Base-by-base conservation (phyloP, 371 early-diverging fungal genomes). In the Mucor irregularis region DNA sequence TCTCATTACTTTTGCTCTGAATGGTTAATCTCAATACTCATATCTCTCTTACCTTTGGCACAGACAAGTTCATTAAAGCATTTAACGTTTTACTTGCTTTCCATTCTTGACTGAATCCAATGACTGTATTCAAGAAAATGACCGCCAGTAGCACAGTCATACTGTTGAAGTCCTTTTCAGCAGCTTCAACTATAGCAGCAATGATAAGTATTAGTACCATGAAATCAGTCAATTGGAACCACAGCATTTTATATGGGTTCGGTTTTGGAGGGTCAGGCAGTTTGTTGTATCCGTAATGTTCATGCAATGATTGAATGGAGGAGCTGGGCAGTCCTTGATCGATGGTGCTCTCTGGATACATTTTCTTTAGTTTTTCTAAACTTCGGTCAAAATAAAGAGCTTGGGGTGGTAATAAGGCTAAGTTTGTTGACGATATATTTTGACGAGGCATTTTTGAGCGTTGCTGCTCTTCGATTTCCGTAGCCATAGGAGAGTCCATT, bases 41-140 rank as follows among this genome's bases (percentile, higher is more conserved):
- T n/a, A n/a, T n/a, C n/a, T n/a, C n/a, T 35, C 73, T 77, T 14
- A 84, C 88, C 80, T 87, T 82, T 21, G 95, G 95, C 2, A 94
- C 93, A 24, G 87, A 78, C 58, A 96, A 76, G 47, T 90, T 86
- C 70, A 90, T 79, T 30, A 96, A 78, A 11, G 96, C 93, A 60
- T 94, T 93, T 71, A 96, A 73, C 2, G 96, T 93, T 61, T 90
- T 86, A 65, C 91, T 91, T 5, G 96, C 94, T 55, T 90, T 88
- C 78, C 85, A 92, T 63, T 96, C 96, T 69, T 96, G 96, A 50
- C 82, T 80, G 57, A 94, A 93, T 0, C 96, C 96, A 50, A 96
- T 91, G 19, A 86, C 71, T 26, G 92, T 86, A 72, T 95, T 96
- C 42, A 91, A 58, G 19, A 89, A 78, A 44, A 95, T 89, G n/a